phyloP scores from a whole-genome alignment of 176 grass and related monocot species.

The Zea mays region Zm-B73-REFERENCE-NAM-5.0 NC_050097.1:199908501-199909000 shows the following conservation, averaged over 20 bases:
- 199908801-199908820: background rate
- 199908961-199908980: background rate
- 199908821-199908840: background rate
- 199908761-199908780: conserved; percentile 13
- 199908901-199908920: background rate
- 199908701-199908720: conserved; percentile 2
- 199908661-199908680: conserved; percentile 13
- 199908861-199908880: background rate
- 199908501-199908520: background rate
- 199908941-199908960: background rate
- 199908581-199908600: background rate
- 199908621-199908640: background rate
- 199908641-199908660: background rate
- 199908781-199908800: conserved; percentile 23
- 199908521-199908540: background rate
- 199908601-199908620: background rate
- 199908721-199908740: conserved; percentile 13
- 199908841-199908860: background rate
- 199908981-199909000: conserved; percentile 35
- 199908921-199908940: conserved; percentile 10
- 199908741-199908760: conserved; percentile 30
- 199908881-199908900: background rate
- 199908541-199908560: background rate
- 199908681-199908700: background rate
- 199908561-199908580: too few relatives aligned